Conservation (phyloP, 2,329 filamentous ascomycete genomes). For the Chrysoporthe puriensis region DNA sequence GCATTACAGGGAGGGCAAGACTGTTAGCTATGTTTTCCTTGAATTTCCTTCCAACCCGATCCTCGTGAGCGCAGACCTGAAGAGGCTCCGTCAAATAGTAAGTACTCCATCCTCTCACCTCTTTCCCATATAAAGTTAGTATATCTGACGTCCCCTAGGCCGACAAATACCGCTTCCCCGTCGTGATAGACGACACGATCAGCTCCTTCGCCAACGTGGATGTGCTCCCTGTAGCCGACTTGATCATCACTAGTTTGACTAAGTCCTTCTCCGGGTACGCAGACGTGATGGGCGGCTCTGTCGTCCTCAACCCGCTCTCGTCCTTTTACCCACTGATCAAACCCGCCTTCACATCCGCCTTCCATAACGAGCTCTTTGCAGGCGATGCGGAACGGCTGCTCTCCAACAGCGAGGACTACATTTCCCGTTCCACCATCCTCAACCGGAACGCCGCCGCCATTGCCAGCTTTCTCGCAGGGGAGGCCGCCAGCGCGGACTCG, state of each 20-base stretch:
- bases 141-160: conserved; percentile 31
- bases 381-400: conserved; percentile 50
- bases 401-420: conserved; percentile 55
- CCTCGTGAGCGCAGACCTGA: conserved; percentile 46
- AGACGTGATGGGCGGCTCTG: conserved; percentile 57
- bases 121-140: conserved; percentile 15
- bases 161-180: conserved; percentile 48
- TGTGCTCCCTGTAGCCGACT: conserved; percentile 51
- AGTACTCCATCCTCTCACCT: conserved; percentile 34
- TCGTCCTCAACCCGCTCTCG: conserved; percentile 53
- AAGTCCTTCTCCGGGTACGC: conserved; percentile 62
- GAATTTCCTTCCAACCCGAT: conserved; percentile 57
- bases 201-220: conserved; percentile 55
- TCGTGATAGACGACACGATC: conserved; percentile 54
- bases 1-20: conserved; percentile 42
- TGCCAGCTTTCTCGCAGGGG: conserved; percentile 46
- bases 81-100: conserved; percentile 45
- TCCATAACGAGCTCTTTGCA: conserved; percentile 51
- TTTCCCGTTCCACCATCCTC: conserved; percentile 57
- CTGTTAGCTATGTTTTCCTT: conserved; percentile 50
- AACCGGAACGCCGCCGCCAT: conserved; percentile 58
- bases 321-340: conserved; percentile 44
- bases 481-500: conserved; percentile 41
- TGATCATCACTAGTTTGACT: conserved; percentile 57
- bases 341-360: conserved; percentile 34